Base-by-base conservation (phyloP, 2,329 filamentous ascomycete species). In the Elsinoe necatrix region DNA sequence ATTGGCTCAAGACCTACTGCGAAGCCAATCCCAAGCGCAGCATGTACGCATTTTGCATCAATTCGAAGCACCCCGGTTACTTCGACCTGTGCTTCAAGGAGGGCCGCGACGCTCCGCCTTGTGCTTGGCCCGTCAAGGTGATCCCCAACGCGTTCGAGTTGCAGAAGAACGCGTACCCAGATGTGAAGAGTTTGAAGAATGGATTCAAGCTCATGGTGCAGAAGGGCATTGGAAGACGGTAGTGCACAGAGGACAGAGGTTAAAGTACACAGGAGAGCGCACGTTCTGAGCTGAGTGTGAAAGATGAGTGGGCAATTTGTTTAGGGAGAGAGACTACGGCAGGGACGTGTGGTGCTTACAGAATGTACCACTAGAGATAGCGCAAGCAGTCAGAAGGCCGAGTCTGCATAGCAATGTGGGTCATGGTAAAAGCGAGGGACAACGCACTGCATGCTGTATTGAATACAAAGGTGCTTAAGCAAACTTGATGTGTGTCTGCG, bases 11-110 rank as follows among this genome's bases (percentile, higher is more conserved):
- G 29, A 95, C 90, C 9, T 98, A 97, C 74, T 93, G 92, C 66
- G 87, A 93, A 69, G 93, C 93, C 70, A 97, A 98, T 71, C 92
- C 93, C 9, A 91, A 86, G 68, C 88, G 91, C 61, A 95, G 88
- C 60, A 87, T 89, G 63, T 98, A 98, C 71, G 87, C 89, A 45
- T 97, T 98, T 78, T 97, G 92, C 78, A 85, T 95, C 68, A 90
- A 97, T 69, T 80, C 86, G 31, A 91, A 91, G 71, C 86, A 92
- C 68, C 88, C 93, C 0, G 93, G 93, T 31, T 95, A 95, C 76
- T 98, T 98, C 74, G 86, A 84, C 75, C 81, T 98, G 39, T 95
- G 90, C 75, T 98, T 96, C 82, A 97, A 97, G 75, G 89, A 90
- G 21, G 92, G 88, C 60, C 80, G 85, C 64, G 77, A 80, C 50